Evolutionary conservation across 495 filamentous ascomycete species (phyloP), one percentile per base, ranked within the genome.

Genomic region (Parachaetomium inaequale): DNA sequence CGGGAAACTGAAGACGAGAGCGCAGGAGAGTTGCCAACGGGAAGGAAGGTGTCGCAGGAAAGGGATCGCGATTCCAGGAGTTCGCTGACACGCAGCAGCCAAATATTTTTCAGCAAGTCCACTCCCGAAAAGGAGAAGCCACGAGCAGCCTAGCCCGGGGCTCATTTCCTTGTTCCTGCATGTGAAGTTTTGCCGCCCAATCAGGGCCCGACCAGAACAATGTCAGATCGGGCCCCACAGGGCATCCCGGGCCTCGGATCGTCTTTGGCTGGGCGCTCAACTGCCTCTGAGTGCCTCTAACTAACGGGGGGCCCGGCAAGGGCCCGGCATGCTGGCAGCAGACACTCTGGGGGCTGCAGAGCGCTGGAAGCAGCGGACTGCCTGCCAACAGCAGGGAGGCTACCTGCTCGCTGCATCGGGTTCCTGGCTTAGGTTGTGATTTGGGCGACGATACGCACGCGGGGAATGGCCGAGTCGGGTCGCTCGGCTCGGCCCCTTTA

Each of bases 151-250:
- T 55, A 63, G 58, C 53, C 59, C 56, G 66, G 17, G 23, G n/a
- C 62, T 71, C 69, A 71, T 71, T 71, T 71, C 69, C 65, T 50
- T 23, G 61, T 63, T 65, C 62, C 66, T 71, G 69, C 69, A 71
- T 71, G 66, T 71, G 69, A 71, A 67, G 55, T 59, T 54, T 60
- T 43, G 55, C 55, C 55, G 49, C 42, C 64, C 67, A 69, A 67
- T 69, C 59, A 68, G n/a, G 12, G 3, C 12, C 12, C 66, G 29
- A 14, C 23, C 26, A 25, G 34, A 26, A 8, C 31, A 15, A 17
- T 38, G 55, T 60, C 45, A 40, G 45, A 63, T 57, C 59, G 38
- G 40, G 17, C 42, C 49, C 60, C 31, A 10, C 54, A 32, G 12
- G 21, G 1, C 2, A 51, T 45, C 63, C 55, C 25, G 57, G 59